Percentiles rank a stretch among this genome's conserved stretches.
Conservation (phyloP, 805 yeast species). For the Candida oleophila region DNA sequence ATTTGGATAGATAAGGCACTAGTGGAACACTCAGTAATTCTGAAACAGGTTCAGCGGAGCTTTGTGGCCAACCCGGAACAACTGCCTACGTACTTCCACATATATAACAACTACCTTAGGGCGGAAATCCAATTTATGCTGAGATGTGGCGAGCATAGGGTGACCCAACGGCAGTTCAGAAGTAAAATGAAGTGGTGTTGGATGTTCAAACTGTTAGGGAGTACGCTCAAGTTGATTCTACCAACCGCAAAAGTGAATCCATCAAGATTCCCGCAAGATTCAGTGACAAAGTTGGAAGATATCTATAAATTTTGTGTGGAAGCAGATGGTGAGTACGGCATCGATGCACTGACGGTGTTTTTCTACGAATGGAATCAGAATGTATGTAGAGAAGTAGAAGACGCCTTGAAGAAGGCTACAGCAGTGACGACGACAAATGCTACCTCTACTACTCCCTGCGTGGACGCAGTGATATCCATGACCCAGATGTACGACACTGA, state of each 20-base stretch:
- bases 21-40: background rate
- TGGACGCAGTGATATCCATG: background rate
- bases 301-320: constrained; percentile 19
- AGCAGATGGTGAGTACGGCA: constrained; percentile 17
- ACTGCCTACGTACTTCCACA: background rate
- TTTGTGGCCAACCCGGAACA: background rate
- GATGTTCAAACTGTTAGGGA: constrained; percentile 25
- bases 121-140: constrained; percentile 6
- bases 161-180: background rate
- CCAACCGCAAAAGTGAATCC: constrained; percentile 14
- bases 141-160: background rate
- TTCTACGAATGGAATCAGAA: constrained; percentile 26
- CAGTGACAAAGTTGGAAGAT: constrained; percentile 10
- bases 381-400: background rate
- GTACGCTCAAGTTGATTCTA: constrained; percentile 17
- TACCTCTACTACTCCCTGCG: too few species aligned
- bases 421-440: background rate
- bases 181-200: constrained; percentile 28
- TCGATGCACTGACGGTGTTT: constrained; percentile 18
- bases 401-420: background rate
- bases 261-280: background rate
- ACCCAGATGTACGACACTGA: background rate
- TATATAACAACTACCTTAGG: constrained; percentile 5
- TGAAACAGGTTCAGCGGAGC: background rate
- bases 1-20: constrained; percentile 1